Percentiles rank a stretch among this genome's conserved stretches.
phyloP scores from a whole-genome alignment of 2,329 filamentous ascomycete genomes.

The Coniella lustricola region DNA sequence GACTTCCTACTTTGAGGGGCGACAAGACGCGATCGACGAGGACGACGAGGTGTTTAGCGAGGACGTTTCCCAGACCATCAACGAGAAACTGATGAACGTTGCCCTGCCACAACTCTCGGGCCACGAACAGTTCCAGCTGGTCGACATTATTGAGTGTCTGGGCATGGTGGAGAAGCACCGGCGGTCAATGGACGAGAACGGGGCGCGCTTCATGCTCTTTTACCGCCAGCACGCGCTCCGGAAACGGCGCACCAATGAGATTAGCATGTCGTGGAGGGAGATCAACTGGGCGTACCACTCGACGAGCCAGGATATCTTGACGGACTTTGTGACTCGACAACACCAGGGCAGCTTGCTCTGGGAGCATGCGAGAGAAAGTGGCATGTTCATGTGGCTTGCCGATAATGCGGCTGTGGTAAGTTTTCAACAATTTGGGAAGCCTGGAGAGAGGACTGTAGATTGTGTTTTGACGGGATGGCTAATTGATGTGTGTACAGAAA shows the following conservation, averaged over 20 bases:
- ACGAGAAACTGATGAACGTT: constrained; percentile 67
- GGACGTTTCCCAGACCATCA: constrained; percentile 60
- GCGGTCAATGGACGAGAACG: constrained; percentile 85
- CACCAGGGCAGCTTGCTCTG: constrained; percentile 75
- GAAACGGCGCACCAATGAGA: constrained; percentile 56
- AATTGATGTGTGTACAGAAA: constrained; percentile 37
- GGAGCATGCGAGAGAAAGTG: constrained; percentile 78
- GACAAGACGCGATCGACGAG: constrained; percentile 32
- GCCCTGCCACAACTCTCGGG: constrained; percentile 74
- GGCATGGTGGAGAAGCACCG: constrained; percentile 80
- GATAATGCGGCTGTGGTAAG: constrained; percentile 70
- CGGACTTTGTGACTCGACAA: constrained; percentile 74
- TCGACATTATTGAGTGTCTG: constrained; percentile 77
- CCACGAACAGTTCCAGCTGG: constrained; percentile 78
- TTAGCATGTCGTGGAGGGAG: constrained; percentile 67
- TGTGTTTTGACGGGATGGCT: constrained; percentile 4
- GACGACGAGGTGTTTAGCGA: constrained; percentile 64
- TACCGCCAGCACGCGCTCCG: constrained; percentile 74
- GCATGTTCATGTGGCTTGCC: constrained; percentile 90
- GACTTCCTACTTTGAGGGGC: constrained; percentile 32
- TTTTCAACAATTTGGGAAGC: constrained; percentile 7
- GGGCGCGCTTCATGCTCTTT: constrained; percentile 78
- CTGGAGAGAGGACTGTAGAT: neutral
- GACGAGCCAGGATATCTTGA: constrained; percentile 78
- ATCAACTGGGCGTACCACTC: constrained; percentile 84